These are phyloP conservation scores for Perkinsus marinus DNA, from an alignment of 169 alveolate genomes.

Conservation along the genomic window DNA sequence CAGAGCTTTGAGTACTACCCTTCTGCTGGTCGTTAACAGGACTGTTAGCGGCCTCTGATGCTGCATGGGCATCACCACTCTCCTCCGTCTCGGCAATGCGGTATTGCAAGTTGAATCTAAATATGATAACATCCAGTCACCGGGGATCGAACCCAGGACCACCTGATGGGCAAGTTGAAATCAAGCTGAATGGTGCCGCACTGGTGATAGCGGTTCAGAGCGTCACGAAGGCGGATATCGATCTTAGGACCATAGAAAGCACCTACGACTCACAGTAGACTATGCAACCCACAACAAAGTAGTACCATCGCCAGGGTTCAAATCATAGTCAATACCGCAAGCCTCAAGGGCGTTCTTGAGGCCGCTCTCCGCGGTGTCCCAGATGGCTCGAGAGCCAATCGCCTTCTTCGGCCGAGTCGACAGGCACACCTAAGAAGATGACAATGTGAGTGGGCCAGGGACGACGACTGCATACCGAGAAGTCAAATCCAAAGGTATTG, in stretches of 20 bases:
- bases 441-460: not conserved
- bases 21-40: not conserved
- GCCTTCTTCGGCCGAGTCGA: constrained; percentile 93
- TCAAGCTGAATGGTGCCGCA: constrained; percentile 99
- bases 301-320: constrained; percentile 89
- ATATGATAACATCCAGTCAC: not conserved
- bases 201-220: constrained; percentile 88
- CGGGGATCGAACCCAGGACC: not conserved
- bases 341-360: constrained; percentile 77
- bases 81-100: constrained; percentile 67
- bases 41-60: not conserved
- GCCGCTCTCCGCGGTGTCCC: constrained; percentile 90
- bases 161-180: constrained; percentile 85
- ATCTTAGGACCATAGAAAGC: constrained; percentile 99
- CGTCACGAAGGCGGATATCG: constrained; percentile 88
- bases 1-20: not conserved
- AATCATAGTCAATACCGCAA: constrained; percentile 48
- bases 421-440: constrained; percentile 68
- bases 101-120: constrained; percentile 84
- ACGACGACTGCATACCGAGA: not conserved
- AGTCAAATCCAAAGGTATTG: constrained; percentile 73
- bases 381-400: constrained; percentile 79
- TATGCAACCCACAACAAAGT: too few species aligned
- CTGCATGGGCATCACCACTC: not conserved
- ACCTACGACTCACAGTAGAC: too few species aligned